A percentile compares a stretch with the other conserved stretches of the same genome.
Conservation (phyloP, 2,329 filamentous ascomycete genomes). For the Ophiostoma ulmi region DNA sequence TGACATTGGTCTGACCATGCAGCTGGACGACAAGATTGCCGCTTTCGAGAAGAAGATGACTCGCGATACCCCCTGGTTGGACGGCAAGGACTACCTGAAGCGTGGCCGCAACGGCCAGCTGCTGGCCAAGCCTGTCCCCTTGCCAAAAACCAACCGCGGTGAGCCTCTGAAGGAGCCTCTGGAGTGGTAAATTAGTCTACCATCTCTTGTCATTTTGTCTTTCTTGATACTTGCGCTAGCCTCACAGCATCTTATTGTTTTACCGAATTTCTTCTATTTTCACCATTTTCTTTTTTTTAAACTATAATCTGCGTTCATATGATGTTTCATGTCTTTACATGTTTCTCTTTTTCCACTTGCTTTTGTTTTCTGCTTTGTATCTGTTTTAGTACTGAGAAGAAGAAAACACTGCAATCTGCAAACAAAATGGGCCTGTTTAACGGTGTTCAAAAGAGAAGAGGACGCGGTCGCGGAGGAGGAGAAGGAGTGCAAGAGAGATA, state of each 20-base stretch:
- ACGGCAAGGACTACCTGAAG: constrained; percentile 76
- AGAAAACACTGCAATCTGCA: not conserved
- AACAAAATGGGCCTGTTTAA: constrained; percentile 5
- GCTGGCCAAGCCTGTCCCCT: constrained; percentile 57
- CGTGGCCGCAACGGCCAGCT: constrained; percentile 50
- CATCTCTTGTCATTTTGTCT: not conserved
- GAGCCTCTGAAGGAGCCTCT: constrained; percentile 79
- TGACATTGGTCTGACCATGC: constrained; percentile 91
- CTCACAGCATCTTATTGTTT: not conserved
- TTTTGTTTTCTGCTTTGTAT: not conserved
- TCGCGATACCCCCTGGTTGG: constrained; percentile 79
- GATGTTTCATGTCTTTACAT: not conserved
- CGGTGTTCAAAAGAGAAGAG: constrained; percentile 7
- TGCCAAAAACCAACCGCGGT: constrained; percentile 85
- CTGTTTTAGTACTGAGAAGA: not conserved
- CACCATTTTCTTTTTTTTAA: not conserved
- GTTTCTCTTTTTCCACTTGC: constrained; percentile 23
- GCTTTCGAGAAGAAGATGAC: constrained; percentile 76
- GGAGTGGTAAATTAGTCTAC: constrained; percentile 64
- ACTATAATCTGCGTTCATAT: not conserved
- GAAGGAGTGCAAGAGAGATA: constrained; percentile 5
- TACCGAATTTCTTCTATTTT: not conserved
- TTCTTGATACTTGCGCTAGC: not conserved
- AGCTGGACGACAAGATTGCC: constrained; percentile 82
- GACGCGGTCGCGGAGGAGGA: not conserved